These are phyloP conservation scores for Anthracocystis panici-leucophaei DNA, from an alignment of 1,284 basidiomycete genomes.

Conservation along the genomic window DNA sequence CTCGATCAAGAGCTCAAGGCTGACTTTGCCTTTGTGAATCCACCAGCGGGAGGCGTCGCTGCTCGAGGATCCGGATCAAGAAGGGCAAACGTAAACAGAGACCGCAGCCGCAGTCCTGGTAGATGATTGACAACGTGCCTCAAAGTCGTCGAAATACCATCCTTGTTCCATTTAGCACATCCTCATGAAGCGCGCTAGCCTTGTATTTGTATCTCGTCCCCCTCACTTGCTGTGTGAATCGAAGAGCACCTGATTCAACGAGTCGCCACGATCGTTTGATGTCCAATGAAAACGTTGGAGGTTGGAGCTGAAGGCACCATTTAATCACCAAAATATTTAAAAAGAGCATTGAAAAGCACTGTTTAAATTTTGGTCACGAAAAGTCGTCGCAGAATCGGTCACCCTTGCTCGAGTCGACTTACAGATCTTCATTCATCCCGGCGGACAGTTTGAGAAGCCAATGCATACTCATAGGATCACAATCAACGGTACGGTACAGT, in stretches of 20 bases:
- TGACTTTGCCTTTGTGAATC: conserved; percentile 94
- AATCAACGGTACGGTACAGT: no score
- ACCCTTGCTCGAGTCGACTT: neutral
- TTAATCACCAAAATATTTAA: neutral
- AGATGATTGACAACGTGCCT: conserved; percentile 9
- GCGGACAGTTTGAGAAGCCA: no score
- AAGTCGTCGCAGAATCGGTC: neutral
- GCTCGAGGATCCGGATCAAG: conserved; percentile 22
- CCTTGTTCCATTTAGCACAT: neutral
- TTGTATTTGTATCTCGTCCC: neutral
- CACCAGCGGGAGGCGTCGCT: conserved; percentile 72
- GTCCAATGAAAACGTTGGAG: no score
- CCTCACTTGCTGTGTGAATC: neutral
- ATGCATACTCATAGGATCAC: no score
- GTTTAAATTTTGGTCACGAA: conserved; percentile 4
- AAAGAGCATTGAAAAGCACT: neutral
- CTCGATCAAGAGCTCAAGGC: conserved; percentile 89
- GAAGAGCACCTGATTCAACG: neutral
- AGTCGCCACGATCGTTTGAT: no score
- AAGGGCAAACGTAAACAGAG: conserved; percentile 20
- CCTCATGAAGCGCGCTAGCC: neutral
- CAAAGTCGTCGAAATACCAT: neutral
- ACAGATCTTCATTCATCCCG: no score
- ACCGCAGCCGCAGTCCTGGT: conserved; percentile 48
- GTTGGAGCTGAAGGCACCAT: no score